A percentile compares a stretch with the other conserved stretches of the same genome.
These are phyloP conservation scores for Magnusiomyces ingens DNA, from an alignment of 1,139 yeast species.

Conservation along the genomic window DNA sequence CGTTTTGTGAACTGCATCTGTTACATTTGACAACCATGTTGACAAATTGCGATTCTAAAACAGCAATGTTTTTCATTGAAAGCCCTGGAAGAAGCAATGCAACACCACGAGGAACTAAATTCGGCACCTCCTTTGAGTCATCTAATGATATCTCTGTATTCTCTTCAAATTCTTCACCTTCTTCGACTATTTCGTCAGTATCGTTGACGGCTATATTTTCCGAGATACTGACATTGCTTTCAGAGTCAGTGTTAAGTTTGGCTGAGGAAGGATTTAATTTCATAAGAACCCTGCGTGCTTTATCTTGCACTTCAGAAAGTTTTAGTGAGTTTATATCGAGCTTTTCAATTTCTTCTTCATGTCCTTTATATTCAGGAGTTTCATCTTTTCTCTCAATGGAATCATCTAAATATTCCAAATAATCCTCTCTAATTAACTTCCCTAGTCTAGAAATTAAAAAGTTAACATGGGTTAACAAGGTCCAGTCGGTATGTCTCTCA, in stretches of 20 bases:
- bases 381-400: not conserved
- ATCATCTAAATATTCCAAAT: constrained; percentile 1
- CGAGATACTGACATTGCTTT: not conserved
- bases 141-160: constrained; percentile 8
- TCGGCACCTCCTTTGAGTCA: constrained; percentile 14
- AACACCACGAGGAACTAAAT: constrained; percentile 30
- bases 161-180: constrained; percentile 9
- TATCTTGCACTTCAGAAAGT: constrained; percentile 19
- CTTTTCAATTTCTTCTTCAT: constrained; percentile 5
- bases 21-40: constrained; percentile 34
- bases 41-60: constrained; percentile 33
- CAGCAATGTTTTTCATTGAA: constrained; percentile 29
- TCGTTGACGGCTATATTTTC: not conserved
- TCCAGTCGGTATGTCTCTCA: constrained; percentile 23
- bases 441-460: constrained; percentile 25
- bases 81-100: constrained; percentile 31
- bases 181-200: constrained; percentile 4
- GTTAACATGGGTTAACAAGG: constrained; percentile 29
- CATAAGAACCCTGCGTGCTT: constrained; percentile 13
- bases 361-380: not conserved
- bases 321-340: constrained; percentile 11
- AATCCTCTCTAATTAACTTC: constrained; percentile 19
- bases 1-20: constrained; percentile 35
- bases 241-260: not conserved
- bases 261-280: constrained; percentile 3